These are phyloP conservation scores for Xylariaceae sp. DNA, from an alignment of 2,329 filamentous ascomycete genomes.

Conservation along the genomic window DNA sequence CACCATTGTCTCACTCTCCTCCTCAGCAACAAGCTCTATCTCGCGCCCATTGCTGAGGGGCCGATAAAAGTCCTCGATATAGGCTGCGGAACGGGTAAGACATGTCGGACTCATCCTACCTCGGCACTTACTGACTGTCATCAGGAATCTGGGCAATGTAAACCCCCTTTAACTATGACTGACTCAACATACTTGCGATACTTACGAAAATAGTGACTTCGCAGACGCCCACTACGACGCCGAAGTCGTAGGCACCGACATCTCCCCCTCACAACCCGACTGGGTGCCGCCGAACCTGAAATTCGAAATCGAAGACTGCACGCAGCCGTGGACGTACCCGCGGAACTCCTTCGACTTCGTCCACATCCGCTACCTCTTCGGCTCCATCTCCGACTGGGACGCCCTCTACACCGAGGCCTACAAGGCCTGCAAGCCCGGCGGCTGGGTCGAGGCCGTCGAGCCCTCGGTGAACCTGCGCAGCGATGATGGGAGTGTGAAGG, in stretches of 20 bases:
- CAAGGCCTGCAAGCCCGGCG: slow-evolving; percentile 47
- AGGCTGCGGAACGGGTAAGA: slow-evolving; percentile 35
- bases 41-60: slow-evolving; percentile 31
- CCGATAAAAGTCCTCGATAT: slow-evolving; percentile 33
- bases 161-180: not conserved
- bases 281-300: slow-evolving; percentile 56
- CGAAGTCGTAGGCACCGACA: slow-evolving; percentile 48
- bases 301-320: slow-evolving; percentile 59
- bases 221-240: slow-evolving; percentile 41
- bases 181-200: not conserved
- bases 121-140: no score
- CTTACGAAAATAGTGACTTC: slow-evolving; percentile 39
- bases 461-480: slow-evolving; percentile 19
- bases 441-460: slow-evolving; percentile 18
- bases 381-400: slow-evolving; percentile 49
- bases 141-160: slow-evolving; percentile 36
- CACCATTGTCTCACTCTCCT: slow-evolving; percentile 29
- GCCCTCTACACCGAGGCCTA: slow-evolving; percentile 45
- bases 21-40: slow-evolving; percentile 30
- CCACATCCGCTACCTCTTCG: slow-evolving; percentile 50
- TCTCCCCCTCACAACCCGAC: slow-evolving; percentile 53
- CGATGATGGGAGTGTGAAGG: slow-evolving; percentile 20
- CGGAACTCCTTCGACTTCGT: slow-evolving; percentile 47
- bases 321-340: slow-evolving; percentile 42
- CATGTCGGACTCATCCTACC: not conserved